Evolutionary conservation across 225 moss, liverwort and hornwort species (phyloP).

Genomic region (Pseudisothecium myosuroides): DNA sequence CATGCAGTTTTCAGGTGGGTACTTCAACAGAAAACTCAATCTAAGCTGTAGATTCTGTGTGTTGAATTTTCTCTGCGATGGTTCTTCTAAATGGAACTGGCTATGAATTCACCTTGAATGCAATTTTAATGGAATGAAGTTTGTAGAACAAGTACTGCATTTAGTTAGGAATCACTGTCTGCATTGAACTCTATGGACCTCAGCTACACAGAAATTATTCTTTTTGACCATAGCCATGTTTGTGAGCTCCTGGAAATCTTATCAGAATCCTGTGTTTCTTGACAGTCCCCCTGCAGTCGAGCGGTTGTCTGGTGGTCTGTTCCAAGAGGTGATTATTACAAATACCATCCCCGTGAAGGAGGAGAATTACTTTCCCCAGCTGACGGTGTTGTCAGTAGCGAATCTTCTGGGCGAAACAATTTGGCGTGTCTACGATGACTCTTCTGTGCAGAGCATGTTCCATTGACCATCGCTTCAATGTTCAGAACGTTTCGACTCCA

Average conservation of each 20-base stretch:
- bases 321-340: constrained; percentile 86
- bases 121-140: neutral
- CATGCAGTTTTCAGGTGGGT: constrained; percentile 91
- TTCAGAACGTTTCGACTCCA: neutral
- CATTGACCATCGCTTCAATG: constrained; percentile 4
- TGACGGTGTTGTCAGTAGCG: constrained; percentile 83
- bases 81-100: neutral
- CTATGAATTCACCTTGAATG: neutral
- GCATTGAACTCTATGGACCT: neutral
- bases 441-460: constrained; percentile 72
- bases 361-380: constrained; percentile 71
- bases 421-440: constrained; percentile 94
- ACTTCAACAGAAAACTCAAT: neutral
- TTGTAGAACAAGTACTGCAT: neutral
- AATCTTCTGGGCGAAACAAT: constrained; percentile 95
- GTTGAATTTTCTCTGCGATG: neutral
- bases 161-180: neutral
- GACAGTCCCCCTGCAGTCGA: constrained; percentile 86
- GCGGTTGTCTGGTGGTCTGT: constrained; percentile 76
- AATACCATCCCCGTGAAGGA: constrained; percentile 78
- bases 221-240: neutral
- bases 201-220: neutral
- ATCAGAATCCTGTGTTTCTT: neutral
- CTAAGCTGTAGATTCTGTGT: neutral
- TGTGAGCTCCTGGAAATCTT: neutral